Percentiles rank a stretch among this genome's conserved stretches.
phyloP scores from a whole-genome alignment of 805 yeast genomes.

The Cyberlindnera petersonii region DNA sequence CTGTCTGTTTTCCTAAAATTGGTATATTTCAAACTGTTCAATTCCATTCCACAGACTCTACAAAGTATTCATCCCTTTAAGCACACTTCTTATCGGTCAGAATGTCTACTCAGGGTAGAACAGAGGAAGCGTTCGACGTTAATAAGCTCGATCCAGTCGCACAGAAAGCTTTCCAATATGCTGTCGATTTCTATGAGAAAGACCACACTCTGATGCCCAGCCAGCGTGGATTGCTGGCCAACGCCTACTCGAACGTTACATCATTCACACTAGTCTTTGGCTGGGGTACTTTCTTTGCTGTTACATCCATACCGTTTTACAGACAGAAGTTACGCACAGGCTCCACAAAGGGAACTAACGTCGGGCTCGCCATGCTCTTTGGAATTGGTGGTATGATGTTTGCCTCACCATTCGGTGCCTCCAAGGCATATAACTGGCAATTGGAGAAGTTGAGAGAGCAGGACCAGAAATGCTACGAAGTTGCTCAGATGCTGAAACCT shows the following conservation, averaged over 20 bases:
- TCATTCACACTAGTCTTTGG: constrained; percentile 35
- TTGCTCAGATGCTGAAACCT: constrained; percentile 28
- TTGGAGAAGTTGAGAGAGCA: constrained; percentile 29
- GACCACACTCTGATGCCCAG: constrained; percentile 40
- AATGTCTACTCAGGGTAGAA: neutral
- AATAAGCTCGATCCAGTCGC: constrained; percentile 15
- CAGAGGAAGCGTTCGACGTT: constrained; percentile 10
- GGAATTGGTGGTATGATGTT: constrained; percentile 39
- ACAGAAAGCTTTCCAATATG: constrained; percentile 38
- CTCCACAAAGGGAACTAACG: constrained; percentile 34
- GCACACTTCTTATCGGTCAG: neutral
- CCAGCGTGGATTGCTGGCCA: constrained; percentile 41
- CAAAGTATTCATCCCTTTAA: too few relatives aligned
- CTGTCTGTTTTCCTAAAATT: too few relatives aligned
- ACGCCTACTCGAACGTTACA: constrained; percentile 35
- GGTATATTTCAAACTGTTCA: neutral
- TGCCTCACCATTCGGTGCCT: constrained; percentile 31
- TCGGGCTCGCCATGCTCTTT: constrained; percentile 38
- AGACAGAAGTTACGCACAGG: constrained; percentile 33
- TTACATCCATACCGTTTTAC: constrained; percentile 41
- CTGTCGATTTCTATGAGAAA: constrained; percentile 45
- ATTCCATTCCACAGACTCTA: neutral
- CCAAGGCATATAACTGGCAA: constrained; percentile 31
- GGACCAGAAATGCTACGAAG: constrained; percentile 32
- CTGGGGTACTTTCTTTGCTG: constrained; percentile 38